Evolutionary conservation across 129 eudicot genomes (phyloP).

Genomic region (Oenanthe sinensis): DNA sequence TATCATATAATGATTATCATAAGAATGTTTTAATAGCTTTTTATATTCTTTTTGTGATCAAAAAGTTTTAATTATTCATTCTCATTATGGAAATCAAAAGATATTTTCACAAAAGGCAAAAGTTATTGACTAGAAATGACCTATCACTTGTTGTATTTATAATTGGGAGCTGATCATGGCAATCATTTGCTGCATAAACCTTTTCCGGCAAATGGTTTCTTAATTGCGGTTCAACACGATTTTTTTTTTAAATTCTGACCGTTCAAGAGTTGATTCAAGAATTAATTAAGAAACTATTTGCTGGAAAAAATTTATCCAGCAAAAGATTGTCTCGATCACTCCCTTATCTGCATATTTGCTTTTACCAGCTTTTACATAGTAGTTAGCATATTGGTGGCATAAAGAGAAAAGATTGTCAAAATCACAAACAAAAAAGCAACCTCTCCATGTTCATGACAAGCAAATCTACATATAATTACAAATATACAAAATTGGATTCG

Average conservation of each 20-base stretch:
- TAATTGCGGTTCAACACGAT: too few species aligned
- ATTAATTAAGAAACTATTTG: too few species aligned
- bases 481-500: background rate
- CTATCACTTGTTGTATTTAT: background rate
- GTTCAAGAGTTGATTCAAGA: too few species aligned
- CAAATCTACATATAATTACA: background rate
- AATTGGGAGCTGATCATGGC: too few species aligned
- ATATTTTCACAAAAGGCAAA: background rate
- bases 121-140: background rate
- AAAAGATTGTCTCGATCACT: too few species aligned
- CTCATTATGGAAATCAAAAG: background rate
- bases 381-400: background rate
- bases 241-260: too few species aligned
- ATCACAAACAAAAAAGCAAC: slow-evolving; percentile 1
- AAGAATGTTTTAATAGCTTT: background rate
- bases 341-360: background rate
- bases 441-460: background rate
- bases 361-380: background rate
- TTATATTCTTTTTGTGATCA: background rate
- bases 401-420: background rate
- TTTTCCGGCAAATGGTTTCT: too few species aligned
- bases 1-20: background rate
- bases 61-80: background rate
- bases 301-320: too few species aligned
- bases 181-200: too few species aligned